Conservation (phyloP, 352 stramenopile genomes). For the Globisporangium cederbergense region DNA sequence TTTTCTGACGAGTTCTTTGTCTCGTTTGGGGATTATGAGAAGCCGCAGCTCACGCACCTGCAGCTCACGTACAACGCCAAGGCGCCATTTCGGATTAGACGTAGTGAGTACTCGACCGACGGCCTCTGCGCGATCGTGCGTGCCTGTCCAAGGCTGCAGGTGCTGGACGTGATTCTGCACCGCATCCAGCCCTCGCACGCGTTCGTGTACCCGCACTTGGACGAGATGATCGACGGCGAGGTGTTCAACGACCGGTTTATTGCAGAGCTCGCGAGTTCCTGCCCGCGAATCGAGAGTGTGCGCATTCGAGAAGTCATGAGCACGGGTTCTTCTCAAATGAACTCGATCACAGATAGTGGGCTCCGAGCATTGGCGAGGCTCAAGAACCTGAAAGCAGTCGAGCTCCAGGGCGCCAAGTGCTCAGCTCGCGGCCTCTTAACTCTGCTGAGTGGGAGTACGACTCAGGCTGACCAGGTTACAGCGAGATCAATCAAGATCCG, state of each 20-base stretch:
- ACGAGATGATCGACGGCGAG: conserved; percentile 53
- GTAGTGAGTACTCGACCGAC: conserved; percentile 45
- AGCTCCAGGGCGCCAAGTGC: conserved; percentile 38
- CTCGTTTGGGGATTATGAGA: conserved; percentile 36
- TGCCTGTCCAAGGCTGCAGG: conserved; percentile 27
- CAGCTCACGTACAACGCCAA: conserved; percentile 53
- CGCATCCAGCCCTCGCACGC: conserved; percentile 40
- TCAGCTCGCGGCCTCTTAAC: conserved; percentile 24
- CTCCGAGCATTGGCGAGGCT: conserved; percentile 25
- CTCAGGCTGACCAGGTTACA: not conserved
- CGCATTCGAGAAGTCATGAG: conserved; percentile 33
- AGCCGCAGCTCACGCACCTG: conserved; percentile 34
- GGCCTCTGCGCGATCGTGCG: conserved; percentile 33
- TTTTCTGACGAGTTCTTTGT: conserved; percentile 69
- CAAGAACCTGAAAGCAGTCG: conserved; percentile 21
- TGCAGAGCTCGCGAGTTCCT: conserved; percentile 21
- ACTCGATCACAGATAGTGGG: conserved; percentile 34
- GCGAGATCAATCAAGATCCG: conserved; percentile 22
- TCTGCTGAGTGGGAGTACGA: conserved; percentile 13
- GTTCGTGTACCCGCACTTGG: conserved; percentile 50
- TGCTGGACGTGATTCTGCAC: conserved; percentile 47
- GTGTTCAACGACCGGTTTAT: conserved; percentile 51
- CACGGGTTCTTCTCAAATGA: conserved; percentile 16
- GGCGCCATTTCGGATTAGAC: conserved; percentile 41
- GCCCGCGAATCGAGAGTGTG: conserved; percentile 25